Percentiles rank a stretch among this genome's conserved stretches.
Evolutionary conservation across 2,329 filamentous ascomycete species (phyloP).

Genomic region (Neonectria hederae): DNA sequence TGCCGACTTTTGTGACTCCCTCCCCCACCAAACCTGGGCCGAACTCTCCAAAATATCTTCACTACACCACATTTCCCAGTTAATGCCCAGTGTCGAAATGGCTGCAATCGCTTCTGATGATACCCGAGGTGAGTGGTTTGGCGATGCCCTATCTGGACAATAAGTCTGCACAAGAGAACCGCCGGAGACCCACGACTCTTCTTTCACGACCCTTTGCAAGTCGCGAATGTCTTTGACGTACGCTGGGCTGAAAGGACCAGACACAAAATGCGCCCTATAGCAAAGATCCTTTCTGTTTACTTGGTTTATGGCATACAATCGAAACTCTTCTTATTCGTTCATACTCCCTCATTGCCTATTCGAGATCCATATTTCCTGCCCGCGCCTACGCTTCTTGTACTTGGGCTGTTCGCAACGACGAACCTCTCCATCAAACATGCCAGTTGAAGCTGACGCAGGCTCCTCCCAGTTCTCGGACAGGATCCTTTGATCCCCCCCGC

Average conservation of each 20-base stretch:
- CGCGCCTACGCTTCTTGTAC: background rate
- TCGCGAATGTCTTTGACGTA: constrained; percentile 7
- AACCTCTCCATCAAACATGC: too few relatives aligned
- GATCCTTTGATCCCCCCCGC: constrained; percentile 92
- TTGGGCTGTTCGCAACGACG: background rate
- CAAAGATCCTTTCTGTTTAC: background rate
- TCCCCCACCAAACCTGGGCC: constrained; percentile 24
- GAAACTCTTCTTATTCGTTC: background rate
- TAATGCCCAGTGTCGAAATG: constrained; percentile 52
- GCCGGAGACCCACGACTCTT: background rate
- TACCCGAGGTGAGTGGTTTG: constrained; percentile 52
- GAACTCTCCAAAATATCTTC: constrained; percentile 25
- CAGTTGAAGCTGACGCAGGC: constrained; percentile 35
- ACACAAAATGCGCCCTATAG: too few relatives aligned
- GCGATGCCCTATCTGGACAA: background rate
- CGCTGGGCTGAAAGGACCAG: background rate
- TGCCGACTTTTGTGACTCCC: constrained; percentile 15
- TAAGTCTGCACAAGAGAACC: background rate
- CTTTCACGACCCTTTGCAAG: background rate
- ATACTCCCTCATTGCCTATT: background rate
- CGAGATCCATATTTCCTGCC: background rate
- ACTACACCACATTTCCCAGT: constrained; percentile 12
- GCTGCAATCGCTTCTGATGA: constrained; percentile 57
- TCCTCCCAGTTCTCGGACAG: constrained; percentile 82
- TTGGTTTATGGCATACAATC: background rate